These are phyloP conservation scores for Jackrogersella minutella DNA, from an alignment of 495 filamentous ascomycete genomes.

Conservation along the genomic window DNA sequence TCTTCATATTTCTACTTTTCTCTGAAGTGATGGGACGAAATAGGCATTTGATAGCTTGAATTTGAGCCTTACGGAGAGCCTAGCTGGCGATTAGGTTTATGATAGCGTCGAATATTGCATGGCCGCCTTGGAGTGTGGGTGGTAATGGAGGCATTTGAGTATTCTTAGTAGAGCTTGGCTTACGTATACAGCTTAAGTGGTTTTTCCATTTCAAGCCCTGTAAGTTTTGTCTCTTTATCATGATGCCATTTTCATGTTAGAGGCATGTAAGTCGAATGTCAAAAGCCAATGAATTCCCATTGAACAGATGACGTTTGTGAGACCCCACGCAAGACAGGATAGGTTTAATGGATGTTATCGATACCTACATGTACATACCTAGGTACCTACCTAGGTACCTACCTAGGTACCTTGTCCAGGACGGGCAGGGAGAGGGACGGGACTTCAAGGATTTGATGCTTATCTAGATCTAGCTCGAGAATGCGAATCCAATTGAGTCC, in stretches of 20 bases:
- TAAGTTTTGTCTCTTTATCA: no score
- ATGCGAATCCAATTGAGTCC: not conserved
- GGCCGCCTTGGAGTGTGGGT: not conserved
- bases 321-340: not conserved
- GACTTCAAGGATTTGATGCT: not conserved
- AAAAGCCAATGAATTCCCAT: not conserved
- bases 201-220: no score
- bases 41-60: not conserved
- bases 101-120: not conserved
- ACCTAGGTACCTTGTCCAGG: no score
- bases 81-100: not conserved
- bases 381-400: no score
- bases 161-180: slow-evolving; percentile 6
- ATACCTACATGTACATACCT: not conserved
- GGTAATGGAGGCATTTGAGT: not conserved
- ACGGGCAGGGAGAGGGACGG: no score
- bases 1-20: not conserved
- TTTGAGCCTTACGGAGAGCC: not conserved
- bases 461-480: slow-evolving; percentile 13
- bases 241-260: not conserved
- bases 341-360: no score
- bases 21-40: not conserved
- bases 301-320: not conserved
- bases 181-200: no score
- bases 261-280: not conserved